Evolutionary conservation across 2,329 filamentous ascomycete species (phyloP), one percentile per base, ranked within the genome.

Genomic region (Corniculantispora saksenae): DNA sequence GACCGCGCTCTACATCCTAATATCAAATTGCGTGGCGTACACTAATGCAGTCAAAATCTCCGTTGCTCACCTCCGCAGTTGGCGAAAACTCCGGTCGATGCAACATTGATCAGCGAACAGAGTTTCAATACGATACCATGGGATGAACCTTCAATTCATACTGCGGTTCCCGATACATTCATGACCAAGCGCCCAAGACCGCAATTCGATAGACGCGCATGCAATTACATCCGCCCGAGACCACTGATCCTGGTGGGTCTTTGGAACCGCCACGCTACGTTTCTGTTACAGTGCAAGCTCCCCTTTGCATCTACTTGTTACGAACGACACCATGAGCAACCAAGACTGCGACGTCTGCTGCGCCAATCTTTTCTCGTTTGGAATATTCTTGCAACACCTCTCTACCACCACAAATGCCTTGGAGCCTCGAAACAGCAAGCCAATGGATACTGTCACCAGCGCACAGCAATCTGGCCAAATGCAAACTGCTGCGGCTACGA

Each of bases 321-420:
- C 13, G 64, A 43, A 68, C 61, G 61, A 59, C 70, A 68, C 69
- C 68, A 19, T 65, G 69, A 45, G 69, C 68, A 61, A 67, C 66
- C 15, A 60, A 54, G 68, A 73, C 56, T 79, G 77, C 67, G 69
- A 76, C 23, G 61, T 65, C 23, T 69, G 72, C 57, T 77, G 77
- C 64, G 76, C 75, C 29, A 66, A 77, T 29, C 70, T 79, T 59
- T 72, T 79, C 27, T 76, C 76, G 5, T 73, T 79, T 65, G 77
- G 74, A 40, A 74, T 78, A 32, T 66, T 77, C 23, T 71, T 79
- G 5, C 77, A 79, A 40, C 63, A 74, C 43, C 63, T 79, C 17
- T 73, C 75, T 12, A 73, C 72, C 13, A 66, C 69, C 19, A 76
- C 76, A 27, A 68, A 60, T 15, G 51, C 74, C 10, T 66, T 75